Evolutionary conservation across 306 rosid genomes (phyloP), one percentile per base, ranked within the genome.

Genomic region (Dalbergia cochinchinensis): DNA sequence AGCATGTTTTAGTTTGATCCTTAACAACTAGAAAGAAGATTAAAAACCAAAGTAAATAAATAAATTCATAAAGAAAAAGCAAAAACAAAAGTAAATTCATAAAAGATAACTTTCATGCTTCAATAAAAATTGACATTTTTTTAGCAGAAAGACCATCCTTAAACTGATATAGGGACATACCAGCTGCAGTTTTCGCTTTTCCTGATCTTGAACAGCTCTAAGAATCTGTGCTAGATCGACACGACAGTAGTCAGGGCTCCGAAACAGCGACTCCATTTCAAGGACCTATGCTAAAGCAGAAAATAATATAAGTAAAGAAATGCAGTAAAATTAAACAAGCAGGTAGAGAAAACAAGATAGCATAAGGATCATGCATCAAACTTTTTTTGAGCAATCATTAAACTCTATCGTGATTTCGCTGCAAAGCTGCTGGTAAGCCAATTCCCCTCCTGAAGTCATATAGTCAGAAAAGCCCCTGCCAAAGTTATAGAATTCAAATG

Each of bases 151-250:
- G 66, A 37, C 42, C 62, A 67, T 68, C 5, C 57, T 54, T 65
- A 22, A 77, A 44, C 15, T 22, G 51, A 73, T 13, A 18, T 22
- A 69, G 83, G 34, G 45, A 44, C 82, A 77, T 88, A 94, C 98
- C 90, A 90, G 87, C 5, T 91, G 83, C 73, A 94, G 82, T 78
- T 92, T 94, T 86, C 92, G 84, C 83, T 90, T 92, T 82, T 94
- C 99, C 55, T 94, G 97, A n/a, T 66, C 82, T 81, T 94, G 99
- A 83, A 92, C 92, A 66, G 88, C 89, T 89, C 97, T 87, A 72
- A 94, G 93, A 61, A 92, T 75, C 26, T 91, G 89, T 58, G 99
- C 99, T 62, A 94, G 85, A 85, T 94, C 97, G n/a, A 77, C 61
- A 16, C 94, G 86, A 77, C 78, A 13, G 68, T 84, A 85, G 51